Percentiles rank a stretch among this genome's conserved stretches.
phyloP scores from a whole-genome alignment of 768 basidiomycete genomes.

The Phlebiopsis gigantea region DNA sequence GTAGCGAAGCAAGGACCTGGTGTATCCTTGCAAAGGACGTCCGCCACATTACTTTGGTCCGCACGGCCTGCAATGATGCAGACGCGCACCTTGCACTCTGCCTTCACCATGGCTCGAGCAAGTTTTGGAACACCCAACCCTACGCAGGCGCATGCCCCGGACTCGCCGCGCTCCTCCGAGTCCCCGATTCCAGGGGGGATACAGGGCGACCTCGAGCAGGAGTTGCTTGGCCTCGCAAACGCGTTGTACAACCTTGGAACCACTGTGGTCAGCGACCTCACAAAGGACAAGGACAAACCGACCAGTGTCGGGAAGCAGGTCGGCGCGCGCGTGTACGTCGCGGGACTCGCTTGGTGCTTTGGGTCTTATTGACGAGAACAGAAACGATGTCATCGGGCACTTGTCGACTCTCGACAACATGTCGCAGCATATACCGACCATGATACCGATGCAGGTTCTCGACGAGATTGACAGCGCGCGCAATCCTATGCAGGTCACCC shows the following conservation, averaged over 20 bases:
- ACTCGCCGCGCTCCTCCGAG: constrained; percentile 67
- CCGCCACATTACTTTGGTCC: too few relatives aligned
- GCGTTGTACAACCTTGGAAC: constrained; percentile 78
- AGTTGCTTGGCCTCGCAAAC: constrained; percentile 71
- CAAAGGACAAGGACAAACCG: constrained; percentile 71
- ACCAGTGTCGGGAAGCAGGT: constrained; percentile 66
- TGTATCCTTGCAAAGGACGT: too few relatives aligned
- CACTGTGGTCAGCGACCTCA: constrained; percentile 78
- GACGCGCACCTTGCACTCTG: neutral
- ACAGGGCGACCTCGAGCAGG: constrained; percentile 73
- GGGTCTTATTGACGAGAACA: constrained; percentile 24
- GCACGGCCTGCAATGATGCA: too few relatives aligned
- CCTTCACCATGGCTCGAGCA: constrained; percentile 10
- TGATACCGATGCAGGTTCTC: constrained; percentile 72
- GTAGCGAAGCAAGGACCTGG: too few relatives aligned
- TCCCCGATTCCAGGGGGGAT: constrained; percentile 63
- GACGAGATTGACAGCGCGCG: constrained; percentile 74
- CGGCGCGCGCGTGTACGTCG: constrained; percentile 60
- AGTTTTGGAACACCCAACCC: neutral
- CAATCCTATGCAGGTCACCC: constrained; percentile 79
- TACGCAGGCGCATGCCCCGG: constrained; percentile 37
- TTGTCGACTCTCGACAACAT: constrained; percentile 64
- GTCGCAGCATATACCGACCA: constrained; percentile 53
- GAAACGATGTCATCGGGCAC: constrained; percentile 72
- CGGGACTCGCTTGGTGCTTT: neutral